Conservation (phyloP, 129 eudicot species). For the Flaveria robusta region DNA sequence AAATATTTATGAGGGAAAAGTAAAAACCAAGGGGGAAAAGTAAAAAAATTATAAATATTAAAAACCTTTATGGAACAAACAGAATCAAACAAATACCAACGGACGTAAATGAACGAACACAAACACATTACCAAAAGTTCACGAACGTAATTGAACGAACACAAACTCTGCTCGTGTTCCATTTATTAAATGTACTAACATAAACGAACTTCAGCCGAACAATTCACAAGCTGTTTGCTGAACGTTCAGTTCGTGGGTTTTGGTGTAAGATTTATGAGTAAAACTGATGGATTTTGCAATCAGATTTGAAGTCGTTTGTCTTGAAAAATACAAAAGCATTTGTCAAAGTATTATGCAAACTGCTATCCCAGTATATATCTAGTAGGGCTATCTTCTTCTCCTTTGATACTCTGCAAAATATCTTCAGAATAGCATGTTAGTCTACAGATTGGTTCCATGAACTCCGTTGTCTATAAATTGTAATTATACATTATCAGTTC, state of each 20-base stretch:
- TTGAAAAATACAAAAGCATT: background rate
- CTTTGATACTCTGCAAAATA: background rate
- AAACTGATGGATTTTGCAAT: background rate
- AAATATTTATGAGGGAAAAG: too few relatives aligned
- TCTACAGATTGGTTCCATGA: conserved; percentile 3
- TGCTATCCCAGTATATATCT: background rate
- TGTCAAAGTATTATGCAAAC: background rate
- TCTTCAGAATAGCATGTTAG: background rate
- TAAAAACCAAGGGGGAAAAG: too few relatives aligned
- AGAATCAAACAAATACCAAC: too few relatives aligned
- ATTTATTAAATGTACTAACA: too few relatives aligned
- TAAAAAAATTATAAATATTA: too few relatives aligned
- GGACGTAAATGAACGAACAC: too few relatives aligned
- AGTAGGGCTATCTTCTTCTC: background rate
- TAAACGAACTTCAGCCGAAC: too few relatives aligned
- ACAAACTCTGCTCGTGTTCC: too few relatives aligned
- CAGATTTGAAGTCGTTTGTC: conserved; percentile 5
- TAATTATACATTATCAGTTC: background rate
- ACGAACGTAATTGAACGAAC: too few relatives aligned
- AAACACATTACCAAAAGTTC: too few relatives aligned
- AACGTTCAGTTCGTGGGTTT: background rate
- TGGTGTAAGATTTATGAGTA: background rate
- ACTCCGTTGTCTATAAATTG: background rate
- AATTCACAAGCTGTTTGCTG: too few relatives aligned
- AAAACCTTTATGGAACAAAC: too few relatives aligned